Percentiles rank a stretch among this genome's conserved stretches.
phyloP scores from a whole-genome alignment of 169 alveolate genomes.

The Cytauxzoon felis region DNA sequence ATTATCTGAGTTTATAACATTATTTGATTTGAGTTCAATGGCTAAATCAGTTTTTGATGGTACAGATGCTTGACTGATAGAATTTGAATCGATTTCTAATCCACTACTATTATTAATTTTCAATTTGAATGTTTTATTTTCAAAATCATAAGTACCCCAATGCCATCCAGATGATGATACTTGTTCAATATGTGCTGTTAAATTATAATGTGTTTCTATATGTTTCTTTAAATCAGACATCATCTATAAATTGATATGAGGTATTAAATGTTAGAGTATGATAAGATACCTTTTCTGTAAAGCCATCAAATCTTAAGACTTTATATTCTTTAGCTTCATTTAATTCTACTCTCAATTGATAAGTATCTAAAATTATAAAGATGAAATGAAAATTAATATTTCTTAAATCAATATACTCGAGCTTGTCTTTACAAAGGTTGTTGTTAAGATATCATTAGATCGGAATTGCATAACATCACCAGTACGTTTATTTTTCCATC shows the following conservation, averaged over 20 bases:
- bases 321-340: conserved; percentile 67
- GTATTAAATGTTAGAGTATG: not conserved
- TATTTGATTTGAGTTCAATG: conserved; percentile 70
- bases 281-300: conserved; percentile 67
- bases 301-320: conserved; percentile 68
- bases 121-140: conserved; percentile 66
- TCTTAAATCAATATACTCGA: conserved; percentile 29
- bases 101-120: conserved; percentile 74
- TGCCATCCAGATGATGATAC: conserved; percentile 83
- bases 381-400: not conserved
- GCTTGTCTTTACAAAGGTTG: conserved; percentile 76
- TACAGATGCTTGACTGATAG: conserved; percentile 76
- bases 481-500: conserved; percentile 88
- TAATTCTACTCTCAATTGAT: conserved; percentile 73
- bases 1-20: conserved; percentile 54
- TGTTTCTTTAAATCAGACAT: conserved; percentile 77
- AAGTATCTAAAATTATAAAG: conserved; percentile 39
- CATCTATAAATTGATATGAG: conserved; percentile 9
- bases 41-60: conserved; percentile 85
- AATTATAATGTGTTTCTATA: conserved; percentile 75
- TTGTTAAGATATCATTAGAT: conserved; percentile 74
- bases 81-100: conserved; percentile 74
- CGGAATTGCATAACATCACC: conserved; percentile 84
- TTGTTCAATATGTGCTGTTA: conserved; percentile 52
- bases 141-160: conserved; percentile 85